Conservation (phyloP, 2,329 filamentous ascomycete genomes). For the Ilyonectria sp. region DNA sequence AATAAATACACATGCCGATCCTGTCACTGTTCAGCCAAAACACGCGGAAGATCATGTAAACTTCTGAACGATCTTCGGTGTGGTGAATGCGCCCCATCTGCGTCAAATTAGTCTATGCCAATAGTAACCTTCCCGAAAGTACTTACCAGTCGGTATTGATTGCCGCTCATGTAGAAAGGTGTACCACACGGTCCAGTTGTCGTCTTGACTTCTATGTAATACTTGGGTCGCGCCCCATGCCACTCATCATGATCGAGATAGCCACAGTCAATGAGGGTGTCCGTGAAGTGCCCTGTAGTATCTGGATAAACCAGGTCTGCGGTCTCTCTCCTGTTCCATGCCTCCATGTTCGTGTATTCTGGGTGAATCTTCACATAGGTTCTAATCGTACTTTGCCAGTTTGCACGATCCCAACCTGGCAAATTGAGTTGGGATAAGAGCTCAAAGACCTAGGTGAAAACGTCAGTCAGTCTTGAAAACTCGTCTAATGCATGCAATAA, state of each 20-base stretch:
- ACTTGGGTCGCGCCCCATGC: conserved; percentile 50
- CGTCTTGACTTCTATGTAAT: conserved; percentile 67
- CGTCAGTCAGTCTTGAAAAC: conserved; percentile 6
- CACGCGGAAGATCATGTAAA: conserved; percentile 36
- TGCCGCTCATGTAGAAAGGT: conserved; percentile 62
- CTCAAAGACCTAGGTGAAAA: conserved; percentile 33
- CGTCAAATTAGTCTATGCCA: conserved; percentile 12
- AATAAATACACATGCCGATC: conserved; percentile 35
- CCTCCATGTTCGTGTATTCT: conserved; percentile 16
- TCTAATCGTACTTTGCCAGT: conserved; percentile 40
- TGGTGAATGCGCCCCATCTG: conserved; percentile 35
- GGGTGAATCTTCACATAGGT: conserved; percentile 25
- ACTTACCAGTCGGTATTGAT: conserved; percentile 59
- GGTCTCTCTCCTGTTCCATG: conserved; percentile 28
- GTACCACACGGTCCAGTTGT: conserved; percentile 56
- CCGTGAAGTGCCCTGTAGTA: conserved; percentile 29
- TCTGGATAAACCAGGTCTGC: conserved; percentile 37
- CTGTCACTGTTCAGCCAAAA: conserved; percentile 33
- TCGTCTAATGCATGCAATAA: not conserved
- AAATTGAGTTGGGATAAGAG: conserved; percentile 33
- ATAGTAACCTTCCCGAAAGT: not conserved
- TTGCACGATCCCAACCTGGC: conserved; percentile 23
- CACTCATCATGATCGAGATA: conserved; percentile 35
- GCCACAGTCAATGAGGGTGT: conserved; percentile 25
- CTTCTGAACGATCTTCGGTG: conserved; percentile 25